Base-by-base conservation (phyloP, 805 yeast species). In the Cyberlindnera subsufficiens region DNA sequence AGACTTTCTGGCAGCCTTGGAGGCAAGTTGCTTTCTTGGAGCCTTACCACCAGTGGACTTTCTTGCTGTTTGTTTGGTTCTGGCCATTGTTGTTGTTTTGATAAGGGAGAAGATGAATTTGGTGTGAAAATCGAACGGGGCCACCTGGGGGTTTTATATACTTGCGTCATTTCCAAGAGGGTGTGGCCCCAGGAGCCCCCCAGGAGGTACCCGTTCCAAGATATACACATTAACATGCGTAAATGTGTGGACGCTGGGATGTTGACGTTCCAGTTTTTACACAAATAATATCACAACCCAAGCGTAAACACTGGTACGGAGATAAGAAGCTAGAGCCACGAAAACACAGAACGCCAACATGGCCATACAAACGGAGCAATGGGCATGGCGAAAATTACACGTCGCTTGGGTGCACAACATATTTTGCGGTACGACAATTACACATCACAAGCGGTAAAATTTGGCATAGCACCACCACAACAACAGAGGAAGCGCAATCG, bases 1-100 rank as follows among this genome's bases (percentile, higher is more conserved):
- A 29, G 91, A 84, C 65, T 85, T 85, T 83, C 93, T 84, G 52
- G 93, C 93, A 57, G 91, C 93, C 74, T 85, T 85, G 46, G 93
- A 85, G 52, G 93, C 93, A 60, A 85, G 73, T 69, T 85, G 93
- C 69, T 85, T 85, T 84, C 93, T 85, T 80, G 93, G 93, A 42
- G 93, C 93, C 69, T 85, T 85, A 79, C 93, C 93, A 80, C 93
- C 93, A 60, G 93, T 85, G 52, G 91, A 84, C 69, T 85, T 85
- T 85, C 93, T 85, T 62, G 93, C 91, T 53, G 93, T 85, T 79
- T 85, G 93, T 69, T 85, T 85, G 52, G 93, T 85, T 84, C 91
- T 85, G 61, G 93, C 93, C 93, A 85, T 85, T 66, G 51, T 19
- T 64, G 47, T 47, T 43, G 53, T 51, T 52, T 9, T 11, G 13